Conservation (phyloP, 441 rosid genomes). For the Hura crepitans region DNA sequence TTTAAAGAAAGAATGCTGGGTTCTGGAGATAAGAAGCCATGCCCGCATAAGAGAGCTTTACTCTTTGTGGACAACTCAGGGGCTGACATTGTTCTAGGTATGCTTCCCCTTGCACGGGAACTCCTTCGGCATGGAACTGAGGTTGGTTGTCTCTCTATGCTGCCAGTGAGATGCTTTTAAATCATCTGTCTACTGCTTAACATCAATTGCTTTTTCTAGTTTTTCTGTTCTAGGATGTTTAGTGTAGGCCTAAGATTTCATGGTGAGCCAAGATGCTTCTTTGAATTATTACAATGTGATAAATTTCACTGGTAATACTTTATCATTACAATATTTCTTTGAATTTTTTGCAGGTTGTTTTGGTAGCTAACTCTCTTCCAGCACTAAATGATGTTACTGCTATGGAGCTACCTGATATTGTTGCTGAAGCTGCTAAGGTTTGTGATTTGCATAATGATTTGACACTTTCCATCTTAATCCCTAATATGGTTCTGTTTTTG, state of each 20-base stretch:
- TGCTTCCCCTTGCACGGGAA: conserved; percentile 98
- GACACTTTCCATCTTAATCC: neutral
- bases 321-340: too few relatives aligned
- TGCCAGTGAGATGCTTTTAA: conserved; percentile 13
- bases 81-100: conserved; percentile 90
- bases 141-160: conserved; percentile 38
- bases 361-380: conserved; percentile 96
- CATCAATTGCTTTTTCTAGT: neutral
- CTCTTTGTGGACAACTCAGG: conserved; percentile 99
- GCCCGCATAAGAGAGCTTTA: conserved; percentile 80
- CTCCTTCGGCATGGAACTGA: conserved; percentile 94
- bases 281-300: conserved; percentile 8
- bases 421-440: conserved; percentile 99
- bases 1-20: conserved; percentile 90
- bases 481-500: neutral
- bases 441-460: conserved; percentile 8
- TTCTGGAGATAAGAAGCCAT: conserved; percentile 54
- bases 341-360: conserved; percentile 73
- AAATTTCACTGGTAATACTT: conserved; percentile 11
- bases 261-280: conserved; percentile 6
- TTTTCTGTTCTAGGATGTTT: neutral
- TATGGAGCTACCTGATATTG: conserved; percentile 96
- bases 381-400: conserved; percentile 94
- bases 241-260: neutral
- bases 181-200: neutral